phyloP scores from a whole-genome alignment of 1,284 basidiomycete genomes.

The Chiua sp. region DNA sequence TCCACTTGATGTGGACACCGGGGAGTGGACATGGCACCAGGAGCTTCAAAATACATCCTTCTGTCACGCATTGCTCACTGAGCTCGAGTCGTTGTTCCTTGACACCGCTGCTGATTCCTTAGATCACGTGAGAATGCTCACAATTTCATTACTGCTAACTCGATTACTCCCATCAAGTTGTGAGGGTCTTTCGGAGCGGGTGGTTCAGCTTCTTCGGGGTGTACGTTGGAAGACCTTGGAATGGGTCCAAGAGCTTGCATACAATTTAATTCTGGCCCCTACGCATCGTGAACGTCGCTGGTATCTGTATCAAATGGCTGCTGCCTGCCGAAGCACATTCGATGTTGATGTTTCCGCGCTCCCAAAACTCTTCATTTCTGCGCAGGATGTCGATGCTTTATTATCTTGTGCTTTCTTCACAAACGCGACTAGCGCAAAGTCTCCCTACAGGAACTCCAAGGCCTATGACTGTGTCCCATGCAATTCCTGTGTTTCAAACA shows the following conservation, averaged over 20 bases:
- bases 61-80: constrained; percentile 35
- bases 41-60: constrained; percentile 38
- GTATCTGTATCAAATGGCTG: constrained; percentile 32
- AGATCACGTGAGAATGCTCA: constrained; percentile 40
- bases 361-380: constrained; percentile 19
- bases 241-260: constrained; percentile 42
- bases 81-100: constrained; percentile 34
- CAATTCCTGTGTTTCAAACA: neutral
- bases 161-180: constrained; percentile 40
- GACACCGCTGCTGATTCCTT: constrained; percentile 44
- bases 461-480: constrained; percentile 1
- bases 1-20: constrained; percentile 14
- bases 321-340: constrained; percentile 46
- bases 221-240: constrained; percentile 37
- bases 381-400: constrained; percentile 35
- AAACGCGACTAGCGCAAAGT: neutral
- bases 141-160: constrained; percentile 36
- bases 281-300: too few species aligned
- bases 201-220: constrained; percentile 30
- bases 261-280: constrained; percentile 29
- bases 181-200: constrained; percentile 8
- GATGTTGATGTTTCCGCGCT: constrained; percentile 37
- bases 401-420: constrained; percentile 43
- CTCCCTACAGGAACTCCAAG: too few species aligned
- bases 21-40: constrained; percentile 36